Evolutionary conservation across 208 protist genomes (phyloP).

Genomic region (Vickermania spadyakhi): DNA sequence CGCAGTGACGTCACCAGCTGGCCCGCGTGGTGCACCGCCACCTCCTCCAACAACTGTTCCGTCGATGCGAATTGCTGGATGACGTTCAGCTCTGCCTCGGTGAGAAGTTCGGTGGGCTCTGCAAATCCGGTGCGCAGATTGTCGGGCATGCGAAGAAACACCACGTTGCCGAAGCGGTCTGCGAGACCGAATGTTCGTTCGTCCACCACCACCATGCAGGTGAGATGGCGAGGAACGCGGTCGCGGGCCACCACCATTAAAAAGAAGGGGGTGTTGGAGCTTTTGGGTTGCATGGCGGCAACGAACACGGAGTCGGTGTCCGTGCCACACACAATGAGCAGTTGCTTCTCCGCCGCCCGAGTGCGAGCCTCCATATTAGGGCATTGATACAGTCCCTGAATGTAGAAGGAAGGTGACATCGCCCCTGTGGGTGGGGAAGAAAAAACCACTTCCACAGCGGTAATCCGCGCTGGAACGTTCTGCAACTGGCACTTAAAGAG

Average conservation of each 20-base stretch:
- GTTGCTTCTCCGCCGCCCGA: conserved; percentile 30
- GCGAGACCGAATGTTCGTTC: conserved; percentile 57
- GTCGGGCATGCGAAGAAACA: conserved; percentile 48
- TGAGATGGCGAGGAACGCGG: conserved; percentile 48
- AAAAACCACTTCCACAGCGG: conserved; percentile 68
- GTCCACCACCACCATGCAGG: conserved; percentile 48
- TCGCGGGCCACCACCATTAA: conserved; percentile 55
- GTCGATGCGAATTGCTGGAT: conserved; percentile 24
- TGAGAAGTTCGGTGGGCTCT: conserved; percentile 40
- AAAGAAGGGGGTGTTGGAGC: conserved; percentile 33
- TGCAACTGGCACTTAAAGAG: conserved; percentile 51
- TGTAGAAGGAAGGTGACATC: conserved; percentile 11
- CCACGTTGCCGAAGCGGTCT: conserved; percentile 62
- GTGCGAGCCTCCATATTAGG: conserved; percentile 14
- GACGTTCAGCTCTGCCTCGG: conserved; percentile 36
- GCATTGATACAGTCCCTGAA: conserved; percentile 50
- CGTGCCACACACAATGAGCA: conserved; percentile 72
- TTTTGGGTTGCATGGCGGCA: conserved; percentile 40
- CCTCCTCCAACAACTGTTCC: conserved; percentile 47
- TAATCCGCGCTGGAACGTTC: conserved; percentile 57
- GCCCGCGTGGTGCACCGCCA: conserved; percentile 52
- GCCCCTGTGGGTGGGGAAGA: conserved; percentile 28
- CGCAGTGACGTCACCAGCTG: conserved; percentile 57
- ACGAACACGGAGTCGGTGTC: conserved; percentile 60
- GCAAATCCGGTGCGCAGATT: conserved; percentile 44